phyloP scores from a whole-genome alignment of 2,329 filamentous ascomycete species.

The Alternaria gaisen region DNA sequence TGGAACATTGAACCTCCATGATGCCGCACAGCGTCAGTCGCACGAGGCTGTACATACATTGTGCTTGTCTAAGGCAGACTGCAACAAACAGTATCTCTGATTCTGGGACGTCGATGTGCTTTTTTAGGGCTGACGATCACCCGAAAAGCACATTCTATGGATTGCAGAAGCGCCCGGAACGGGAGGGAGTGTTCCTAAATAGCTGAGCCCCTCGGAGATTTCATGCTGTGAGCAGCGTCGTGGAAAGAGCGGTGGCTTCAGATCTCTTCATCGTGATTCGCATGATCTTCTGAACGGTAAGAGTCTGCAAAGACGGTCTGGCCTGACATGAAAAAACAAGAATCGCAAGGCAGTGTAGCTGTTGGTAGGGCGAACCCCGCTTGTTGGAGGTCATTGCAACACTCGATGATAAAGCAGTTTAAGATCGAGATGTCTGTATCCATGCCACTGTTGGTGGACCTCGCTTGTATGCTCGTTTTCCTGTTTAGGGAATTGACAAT shows the following conservation, averaged over 20 bases:
- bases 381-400: neutral
- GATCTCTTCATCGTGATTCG: neutral
- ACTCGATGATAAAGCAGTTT: neutral
- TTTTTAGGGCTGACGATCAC: conserved; percentile 3
- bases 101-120: neutral
- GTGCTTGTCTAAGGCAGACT: conserved; percentile 17
- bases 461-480: neutral
- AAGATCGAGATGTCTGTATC: neutral
- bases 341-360: neutral
- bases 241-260: conserved; percentile 6
- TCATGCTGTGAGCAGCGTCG: neutral
- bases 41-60: conserved; percentile 7
- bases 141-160: neutral
- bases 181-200: conserved; percentile 2
- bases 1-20: conserved; percentile 10
- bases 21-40: conserved; percentile 3
- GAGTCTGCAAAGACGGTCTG: neutral
- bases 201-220: conserved; percentile 12
- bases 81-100: neutral
- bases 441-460: neutral
- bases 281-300: neutral
- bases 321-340: neutral
- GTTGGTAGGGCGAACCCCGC: neutral
- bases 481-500: neutral
- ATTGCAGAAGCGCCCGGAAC: conserved; percentile 7